Evolutionary conservation across 441 rosid species (phyloP).

Genomic region (Adansonia gregorii): DNA sequence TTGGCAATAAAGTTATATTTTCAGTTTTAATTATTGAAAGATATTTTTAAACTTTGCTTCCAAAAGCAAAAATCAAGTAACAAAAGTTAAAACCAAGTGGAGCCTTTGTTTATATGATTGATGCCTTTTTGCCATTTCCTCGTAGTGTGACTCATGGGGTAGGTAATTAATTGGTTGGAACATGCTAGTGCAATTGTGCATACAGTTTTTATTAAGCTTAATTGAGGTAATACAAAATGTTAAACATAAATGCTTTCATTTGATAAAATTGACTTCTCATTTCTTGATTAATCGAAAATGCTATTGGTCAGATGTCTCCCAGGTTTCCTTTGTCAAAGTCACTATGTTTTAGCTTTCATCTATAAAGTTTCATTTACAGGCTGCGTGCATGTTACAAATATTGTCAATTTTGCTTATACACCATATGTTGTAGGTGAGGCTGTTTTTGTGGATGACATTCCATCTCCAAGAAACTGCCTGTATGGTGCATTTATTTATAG

Average conservation of each 20-base stretch:
- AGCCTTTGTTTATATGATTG: not conserved
- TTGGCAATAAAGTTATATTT: not conserved
- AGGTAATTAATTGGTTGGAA: constrained; percentile 9
- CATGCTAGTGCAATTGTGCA: not conserved
- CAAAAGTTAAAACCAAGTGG: not conserved
- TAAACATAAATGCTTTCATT: not conserved
- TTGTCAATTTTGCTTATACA: too few relatives aligned
- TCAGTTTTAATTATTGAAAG: not conserved
- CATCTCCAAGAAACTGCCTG: constrained; percentile 78
- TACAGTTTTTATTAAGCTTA: not conserved
- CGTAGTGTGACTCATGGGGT: too few relatives aligned
- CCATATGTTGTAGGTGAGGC: constrained; percentile 68
- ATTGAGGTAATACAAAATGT: not conserved
- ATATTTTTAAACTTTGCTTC: not conserved
- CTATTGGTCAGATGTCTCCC: not conserved
- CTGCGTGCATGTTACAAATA: not conserved
- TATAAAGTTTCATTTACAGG: not conserved
- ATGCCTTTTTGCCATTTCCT: not conserved
- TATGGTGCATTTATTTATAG: constrained; percentile 86
- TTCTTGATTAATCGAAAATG: not conserved
- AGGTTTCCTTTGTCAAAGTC: not conserved
- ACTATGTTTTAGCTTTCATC: not conserved
- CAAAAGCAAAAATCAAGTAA: not conserved
- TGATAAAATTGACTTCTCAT: not conserved
- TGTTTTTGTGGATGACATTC: constrained; percentile 91